Base-by-base conservation (phyloP, 768 basidiomycete species). In the Crepidotus variabilis region DNA sequence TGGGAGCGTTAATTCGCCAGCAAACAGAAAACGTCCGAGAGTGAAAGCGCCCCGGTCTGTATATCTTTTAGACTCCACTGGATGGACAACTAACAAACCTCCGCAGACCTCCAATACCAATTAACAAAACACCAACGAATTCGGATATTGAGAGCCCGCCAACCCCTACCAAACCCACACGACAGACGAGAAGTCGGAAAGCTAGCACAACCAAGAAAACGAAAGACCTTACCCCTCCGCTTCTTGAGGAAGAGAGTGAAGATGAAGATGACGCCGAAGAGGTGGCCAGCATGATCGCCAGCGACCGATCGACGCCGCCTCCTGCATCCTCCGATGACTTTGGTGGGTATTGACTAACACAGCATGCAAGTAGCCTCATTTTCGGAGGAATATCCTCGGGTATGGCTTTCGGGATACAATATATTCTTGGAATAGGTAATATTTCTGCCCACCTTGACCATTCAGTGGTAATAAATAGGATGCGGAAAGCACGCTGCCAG, bases 1-100 rank as follows among this genome's bases (percentile, higher is more conserved):
- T 2, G 65, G 61, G 9, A 57, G 18, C 11, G 55, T 57, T 10
- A 64, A 63, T 8, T 70, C 71, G 20, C 71, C 70, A 2, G 57
- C 58, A 4, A 62, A 57, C 28, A 63, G 65, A 18, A 72, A 72
- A 54, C 60, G 64, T 56, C 69, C 63, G 23, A 63, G 69, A 47
- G 58, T 66, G 0, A 65, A 66, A 24, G 58, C 66, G 16, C 64
- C 67, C 50, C 57, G 58, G 71, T 72, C 58, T 33, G 69, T 65
- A 2, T 49, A 16, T 56, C 11, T 28, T 50, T 35, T 34, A 9
- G 16, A 13, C n/a, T 8, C n/a, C 5, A 35, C 16, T 3, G 4
- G 18, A 32, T 36, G 1, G 50, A 32, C 22, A 1, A 16, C 22
- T 14, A 43, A 20, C 55, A 7, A 47, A 14, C 13, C 36, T 8